Evolutionary conservation across 768 basidiomycete genomes (phyloP).

Genomic region (Tylopilus sp.): DNA sequence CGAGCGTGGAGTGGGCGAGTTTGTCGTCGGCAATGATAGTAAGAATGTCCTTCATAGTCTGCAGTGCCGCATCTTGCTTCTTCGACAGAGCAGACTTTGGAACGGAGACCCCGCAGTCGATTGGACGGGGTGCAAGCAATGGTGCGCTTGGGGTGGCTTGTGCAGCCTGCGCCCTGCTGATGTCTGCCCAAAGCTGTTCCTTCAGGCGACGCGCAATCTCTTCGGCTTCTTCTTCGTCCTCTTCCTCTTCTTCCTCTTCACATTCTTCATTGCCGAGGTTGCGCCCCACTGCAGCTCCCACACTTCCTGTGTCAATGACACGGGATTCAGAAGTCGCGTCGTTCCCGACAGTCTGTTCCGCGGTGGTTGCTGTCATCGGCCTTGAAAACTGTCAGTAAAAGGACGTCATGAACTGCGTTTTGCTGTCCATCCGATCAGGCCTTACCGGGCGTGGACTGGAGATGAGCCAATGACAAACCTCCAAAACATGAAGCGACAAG

Average conservation of each 20-base stretch:
- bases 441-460: too few species aligned
- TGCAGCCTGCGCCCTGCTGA: slow-evolving; percentile 60
- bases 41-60: slow-evolving; percentile 64
- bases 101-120: slow-evolving; percentile 9
- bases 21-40: slow-evolving; percentile 54
- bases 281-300: not conserved
- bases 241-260: slow-evolving; percentile 56
- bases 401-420: slow-evolving; percentile 5
- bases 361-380: slow-evolving; percentile 13
- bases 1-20: slow-evolving; percentile 52
- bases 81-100: slow-evolving; percentile 26
- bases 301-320: not conserved
- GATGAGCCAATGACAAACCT: not conserved
- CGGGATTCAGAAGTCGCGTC: not conserved
- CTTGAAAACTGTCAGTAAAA: slow-evolving; percentile 2
- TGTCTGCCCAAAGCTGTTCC: slow-evolving; percentile 78
- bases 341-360: slow-evolving; percentile 4
- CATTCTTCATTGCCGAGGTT: slow-evolving; percentile 42
- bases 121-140: not conserved
- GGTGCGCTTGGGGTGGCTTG: slow-evolving; percentile 21
- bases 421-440: slow-evolving; percentile 1
- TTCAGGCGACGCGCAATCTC: slow-evolving; percentile 71
- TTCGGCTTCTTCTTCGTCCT: slow-evolving; percentile 57
- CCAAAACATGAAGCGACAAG: slow-evolving; percentile 3
- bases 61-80: slow-evolving; percentile 57